Percentiles rank a stretch among this genome's conserved stretches.
Conservation (phyloP, 495 filamentous ascomycete genomes). For the Lasiosphaeris hirsuta region DNA sequence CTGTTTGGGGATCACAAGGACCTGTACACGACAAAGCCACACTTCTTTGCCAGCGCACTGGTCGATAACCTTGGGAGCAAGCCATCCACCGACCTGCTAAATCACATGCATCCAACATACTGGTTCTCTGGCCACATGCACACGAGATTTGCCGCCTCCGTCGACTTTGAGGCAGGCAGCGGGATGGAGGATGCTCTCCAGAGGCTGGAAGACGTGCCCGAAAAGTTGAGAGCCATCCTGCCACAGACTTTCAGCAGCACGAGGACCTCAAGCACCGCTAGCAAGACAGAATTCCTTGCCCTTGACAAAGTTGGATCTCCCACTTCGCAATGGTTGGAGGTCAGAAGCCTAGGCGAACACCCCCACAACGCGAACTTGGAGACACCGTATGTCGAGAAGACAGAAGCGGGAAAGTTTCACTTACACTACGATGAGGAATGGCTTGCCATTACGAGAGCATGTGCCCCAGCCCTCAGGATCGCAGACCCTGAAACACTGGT, state of each 20-base stretch:
- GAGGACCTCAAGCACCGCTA: not conserved
- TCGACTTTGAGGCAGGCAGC: conserved; percentile 50
- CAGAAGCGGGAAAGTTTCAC: conserved; percentile 13
- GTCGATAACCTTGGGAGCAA: conserved; percentile 65
- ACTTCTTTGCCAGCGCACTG: conserved; percentile 64
- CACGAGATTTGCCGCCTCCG: conserved; percentile 66
- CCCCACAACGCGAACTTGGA: conserved; percentile 25
- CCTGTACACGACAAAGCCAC: conserved; percentile 62
- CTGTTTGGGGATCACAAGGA: conserved; percentile 56
- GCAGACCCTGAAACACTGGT: conserved; percentile 47
- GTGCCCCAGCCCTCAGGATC: conserved; percentile 57
- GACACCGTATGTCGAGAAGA: too few relatives aligned
- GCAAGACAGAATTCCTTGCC: not conserved
- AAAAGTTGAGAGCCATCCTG: too few relatives aligned
- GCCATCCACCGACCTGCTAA: conserved; percentile 68
- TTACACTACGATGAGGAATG: conserved; percentile 85
- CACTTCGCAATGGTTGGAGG: not conserved
- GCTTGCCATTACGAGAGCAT: conserved; percentile 81
- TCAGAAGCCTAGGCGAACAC: conserved; percentile 3
- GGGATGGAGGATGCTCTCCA: too few relatives aligned
- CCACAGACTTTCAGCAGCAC: too few relatives aligned
- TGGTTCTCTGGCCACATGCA: conserved; percentile 93
- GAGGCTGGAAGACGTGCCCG: too few relatives aligned
- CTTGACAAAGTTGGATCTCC: not conserved
- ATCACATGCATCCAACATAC: conserved; percentile 68